Evolutionary conservation across 129 eudicot genomes (phyloP).

Genomic region (Saposhnikovia divaricata): DNA sequence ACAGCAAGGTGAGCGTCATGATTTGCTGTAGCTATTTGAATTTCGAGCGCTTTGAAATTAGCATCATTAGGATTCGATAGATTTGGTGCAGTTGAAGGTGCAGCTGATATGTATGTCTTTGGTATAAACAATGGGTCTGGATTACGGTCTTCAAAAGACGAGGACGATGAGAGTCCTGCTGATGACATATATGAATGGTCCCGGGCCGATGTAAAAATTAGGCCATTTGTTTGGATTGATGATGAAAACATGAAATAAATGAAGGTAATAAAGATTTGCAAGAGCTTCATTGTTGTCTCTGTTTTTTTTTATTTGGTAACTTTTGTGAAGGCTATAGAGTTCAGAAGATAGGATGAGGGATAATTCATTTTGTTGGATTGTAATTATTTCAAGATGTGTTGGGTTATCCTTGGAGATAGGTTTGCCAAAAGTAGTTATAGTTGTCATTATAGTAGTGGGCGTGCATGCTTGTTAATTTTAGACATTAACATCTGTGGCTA

Average conservation of each 20-base stretch:
- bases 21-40: not conserved
- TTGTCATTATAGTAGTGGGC: not conserved
- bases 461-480: not conserved
- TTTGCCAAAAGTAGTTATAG: not conserved
- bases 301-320: too few relatives aligned
- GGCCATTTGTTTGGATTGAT: not conserved
- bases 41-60: not conserved
- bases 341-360: not conserved
- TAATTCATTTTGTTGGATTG: slow-evolving; percentile 5
- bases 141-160: not conserved
- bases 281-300: slow-evolving; percentile 1
- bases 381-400: not conserved
- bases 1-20: slow-evolving; percentile 4
- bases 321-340: not conserved
- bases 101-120: not conserved
- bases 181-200: not conserved
- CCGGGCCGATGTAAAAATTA: not conserved
- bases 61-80: not conserved
- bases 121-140: not conserved
- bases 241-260: not conserved
- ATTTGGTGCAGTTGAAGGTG: slow-evolving; percentile 1
- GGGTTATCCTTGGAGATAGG: not conserved
- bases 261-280: not conserved
- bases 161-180: not conserved
- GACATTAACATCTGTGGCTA: not conserved